Base-by-base conservation (phyloP, 495 filamentous ascomycete species). In the Articulospora tetracladia region DNA sequence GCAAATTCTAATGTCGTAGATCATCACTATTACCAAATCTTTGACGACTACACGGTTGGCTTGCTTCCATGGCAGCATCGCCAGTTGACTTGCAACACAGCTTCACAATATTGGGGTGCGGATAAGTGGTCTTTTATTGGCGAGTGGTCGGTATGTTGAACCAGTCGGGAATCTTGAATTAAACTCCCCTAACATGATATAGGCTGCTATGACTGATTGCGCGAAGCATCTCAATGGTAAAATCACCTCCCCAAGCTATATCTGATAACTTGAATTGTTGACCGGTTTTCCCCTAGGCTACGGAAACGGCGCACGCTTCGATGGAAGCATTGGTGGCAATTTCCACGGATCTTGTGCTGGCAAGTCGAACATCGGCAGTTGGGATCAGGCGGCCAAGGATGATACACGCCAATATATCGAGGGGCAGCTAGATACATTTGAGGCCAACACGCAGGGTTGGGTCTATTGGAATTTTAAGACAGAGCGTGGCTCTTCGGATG, bases 131-230 rank as follows among this genome's bases (percentile, higher is more conserved):
- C n/a, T n/a, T n/a, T n/a, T n/a, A n/a, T n/a, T n/a, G n/a, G n/a
- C n/a, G n/a, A n/a, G n/a, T n/a, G n/a, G n/a, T n/a, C n/a, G n/a
- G n/a, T n/a, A n/a, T n/a, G n/a, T n/a, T n/a, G n/a, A n/a, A n/a
- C n/a, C n/a, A n/a, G n/a, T n/a, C n/a, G n/a, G n/a, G n/a, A n/a
- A n/a, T n/a, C n/a, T n/a, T n/a, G n/a, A n/a, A n/a, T n/a, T n/a
- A n/a, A n/a, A n/a, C n/a, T n/a, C n/a, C n/a, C n/a, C n/a, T n/a
- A n/a, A n/a, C 54, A n/a, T n/a, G n/a, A n/a, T n/a, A n/a, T n/a
- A n/a, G 83, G 78, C 50, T 79, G 91, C 24, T 90, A 91, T 64
- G 88, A 85, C 34, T 80, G 88, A 91, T 66, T 91, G 88, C 68
- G 85, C 89, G 13, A 79, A 81, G 53, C 81, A 83, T 13, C 71